Base-by-base conservation (phyloP, 2,329 filamentous ascomycete genomes). In the Ceratocystis harringtonii region DNA sequence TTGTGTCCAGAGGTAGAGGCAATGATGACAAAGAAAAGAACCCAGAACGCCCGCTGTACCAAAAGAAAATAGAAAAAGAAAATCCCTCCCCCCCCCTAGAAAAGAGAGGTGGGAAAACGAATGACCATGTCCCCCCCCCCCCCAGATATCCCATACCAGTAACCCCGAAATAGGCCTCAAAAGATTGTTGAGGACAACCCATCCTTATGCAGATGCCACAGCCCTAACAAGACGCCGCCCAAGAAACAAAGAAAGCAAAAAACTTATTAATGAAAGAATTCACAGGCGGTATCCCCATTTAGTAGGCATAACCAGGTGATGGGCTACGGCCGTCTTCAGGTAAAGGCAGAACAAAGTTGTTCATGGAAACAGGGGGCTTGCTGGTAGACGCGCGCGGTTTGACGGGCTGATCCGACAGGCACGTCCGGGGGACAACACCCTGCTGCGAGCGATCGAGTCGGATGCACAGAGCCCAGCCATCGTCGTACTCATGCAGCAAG, bases 401-500 rank as follows among this genome's bases (percentile, higher is more conserved):
- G 68, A 97, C 88, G 19, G 92, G 90, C 62, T 91, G 86, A 66
- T 90, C 89, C 15, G 94, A 97, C 62, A 99, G 81, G 77, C 94
- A 99, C 45, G 92, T 96, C 70, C 94, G 85, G 15, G 94, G 94
- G 66, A 89, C 90, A 63, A 97, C 94, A 78, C 94, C 94, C 78
- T 97, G 92, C 71, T 89, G 82, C 68, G 90, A 92, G 69, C 91
- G 88, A 75, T 97, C 92, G 71, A 97, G 86, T 69, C 87, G 88
- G 70, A 91, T 88, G 75, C 91, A 96, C 65, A 97, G 89, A 72
- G 92, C 90, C 94, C 94, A 99, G 71, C 94, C 94, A 76, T 99
- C 94, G 73, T 99, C 94, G 72, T 97, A 99, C 76, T 96, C 92
- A 72, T 97, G 92, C 63, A 97, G 80, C 69, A 99, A 79, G 69